Evolutionary conservation across 2,329 filamentous ascomycete genomes (phyloP).

Genomic region (Eutypella sp.): DNA sequence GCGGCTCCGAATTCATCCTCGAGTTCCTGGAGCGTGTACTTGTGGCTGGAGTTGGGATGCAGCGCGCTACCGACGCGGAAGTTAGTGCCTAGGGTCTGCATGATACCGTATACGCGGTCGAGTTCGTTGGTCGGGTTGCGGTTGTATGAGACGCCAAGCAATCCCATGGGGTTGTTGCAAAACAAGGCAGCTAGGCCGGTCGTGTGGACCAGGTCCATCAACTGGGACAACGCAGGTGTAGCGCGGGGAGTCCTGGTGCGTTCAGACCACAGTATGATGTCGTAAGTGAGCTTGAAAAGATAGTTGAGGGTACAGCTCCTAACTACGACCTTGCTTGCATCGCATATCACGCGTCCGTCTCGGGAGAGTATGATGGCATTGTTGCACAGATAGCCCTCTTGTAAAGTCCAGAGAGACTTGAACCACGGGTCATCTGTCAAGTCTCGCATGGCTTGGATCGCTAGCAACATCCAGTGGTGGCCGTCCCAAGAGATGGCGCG

Average conservation of each 20-base stretch:
- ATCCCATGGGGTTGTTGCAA: not conserved
- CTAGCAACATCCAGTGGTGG: not conserved
- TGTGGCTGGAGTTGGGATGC: not conserved
- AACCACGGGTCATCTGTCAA: not conserved
- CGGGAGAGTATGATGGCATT: not conserved
- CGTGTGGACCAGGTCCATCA: not conserved
- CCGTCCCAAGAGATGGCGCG: not conserved
- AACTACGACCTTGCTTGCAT: not conserved
- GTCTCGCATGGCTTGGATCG: not conserved
- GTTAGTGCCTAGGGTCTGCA: not conserved
- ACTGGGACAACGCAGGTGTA: not conserved
- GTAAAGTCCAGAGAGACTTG: not conserved
- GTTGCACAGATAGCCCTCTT: not conserved
- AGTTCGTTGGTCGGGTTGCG: not conserved
- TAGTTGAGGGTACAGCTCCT: not conserved
- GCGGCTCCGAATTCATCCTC: not conserved
- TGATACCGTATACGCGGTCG: not conserved
- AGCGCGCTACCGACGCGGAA: not conserved
- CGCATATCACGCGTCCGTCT: not conserved
- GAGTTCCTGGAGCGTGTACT: not conserved
- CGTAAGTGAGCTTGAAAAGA: not conserved
- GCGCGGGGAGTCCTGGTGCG: not conserved
- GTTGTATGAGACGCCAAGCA: not conserved
- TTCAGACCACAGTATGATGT: not conserved
- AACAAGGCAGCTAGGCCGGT: not conserved